phyloP scores from a whole-genome alignment of 2,329 filamentous ascomycete species.

The Epichloe baconii region DNA sequence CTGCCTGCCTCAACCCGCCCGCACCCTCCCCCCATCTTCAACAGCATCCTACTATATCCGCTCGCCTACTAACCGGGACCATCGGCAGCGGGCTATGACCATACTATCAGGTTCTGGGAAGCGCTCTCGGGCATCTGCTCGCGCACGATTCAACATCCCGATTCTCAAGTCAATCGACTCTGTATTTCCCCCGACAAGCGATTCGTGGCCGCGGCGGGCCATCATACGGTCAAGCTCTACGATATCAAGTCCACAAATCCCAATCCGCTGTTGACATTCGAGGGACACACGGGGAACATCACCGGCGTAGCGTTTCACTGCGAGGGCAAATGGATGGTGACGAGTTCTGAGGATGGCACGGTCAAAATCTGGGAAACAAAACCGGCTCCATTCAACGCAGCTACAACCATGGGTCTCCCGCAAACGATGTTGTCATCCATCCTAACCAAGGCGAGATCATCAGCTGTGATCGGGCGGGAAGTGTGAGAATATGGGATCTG shows the following conservation, averaged over 20 bases:
- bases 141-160: constrained; percentile 92
- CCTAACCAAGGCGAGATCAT: constrained; percentile 98
- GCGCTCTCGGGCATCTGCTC: constrained; percentile 95
- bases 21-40: not conserved
- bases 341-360: constrained; percentile 88
- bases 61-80: constrained; percentile 11
- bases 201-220: constrained; percentile 70
- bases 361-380: constrained; percentile 94
- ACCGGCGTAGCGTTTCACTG: constrained; percentile 97
- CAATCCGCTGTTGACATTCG: constrained; percentile 82
- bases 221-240: constrained; percentile 88
- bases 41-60: not conserved
- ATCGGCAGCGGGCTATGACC: constrained; percentile 43
- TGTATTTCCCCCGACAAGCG: constrained; percentile 98
- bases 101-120: constrained; percentile 79
- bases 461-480: constrained; percentile 84
- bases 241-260: constrained; percentile 98
- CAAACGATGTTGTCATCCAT: constrained; percentile 98
- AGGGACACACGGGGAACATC: constrained; percentile 90
- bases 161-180: constrained; percentile 95
- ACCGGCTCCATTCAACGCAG: constrained; percentile 79
- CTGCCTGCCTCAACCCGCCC: not conserved
- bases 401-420: constrained; percentile 78
- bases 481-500: constrained; percentile 90
- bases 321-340: constrained; percentile 99